A percentile compares a stretch with the other conserved stretches of the same genome.
Conservation (phyloP, 2,329 filamentous ascomycete genomes). For the Trichoderma koningii region DNA sequence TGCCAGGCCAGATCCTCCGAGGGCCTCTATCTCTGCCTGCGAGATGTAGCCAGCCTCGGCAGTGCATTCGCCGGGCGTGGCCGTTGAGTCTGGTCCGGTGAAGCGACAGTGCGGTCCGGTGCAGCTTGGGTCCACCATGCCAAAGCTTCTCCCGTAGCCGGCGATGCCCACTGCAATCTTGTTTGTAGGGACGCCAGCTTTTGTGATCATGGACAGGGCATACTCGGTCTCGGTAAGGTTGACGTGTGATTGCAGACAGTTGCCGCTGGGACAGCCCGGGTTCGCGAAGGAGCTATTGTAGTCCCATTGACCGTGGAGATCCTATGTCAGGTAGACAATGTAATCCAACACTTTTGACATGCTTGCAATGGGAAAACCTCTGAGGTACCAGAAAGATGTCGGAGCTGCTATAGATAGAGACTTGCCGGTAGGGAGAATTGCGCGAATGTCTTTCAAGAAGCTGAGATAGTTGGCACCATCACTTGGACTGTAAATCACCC, state of each 20-base stretch:
- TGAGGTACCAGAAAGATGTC: slow-evolving; percentile 34
- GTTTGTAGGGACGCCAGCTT: slow-evolving; percentile 33
- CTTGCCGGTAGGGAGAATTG: slow-evolving; percentile 37
- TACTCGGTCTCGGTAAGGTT: slow-evolving; percentile 36
- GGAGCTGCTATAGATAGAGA: slow-evolving; percentile 36
- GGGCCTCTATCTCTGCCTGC: too few species aligned
- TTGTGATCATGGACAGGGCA: slow-evolving; percentile 37
- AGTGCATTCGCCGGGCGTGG: too few species aligned
- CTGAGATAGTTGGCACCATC: too few species aligned
- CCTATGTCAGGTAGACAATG: slow-evolving; percentile 41
- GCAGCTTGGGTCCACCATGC: slow-evolving; percentile 35
- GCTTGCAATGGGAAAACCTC: slow-evolving; percentile 35
- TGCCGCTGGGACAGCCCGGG: slow-evolving; percentile 29
- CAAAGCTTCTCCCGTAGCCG: slow-evolving; percentile 37
- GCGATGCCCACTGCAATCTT: slow-evolving; percentile 36
- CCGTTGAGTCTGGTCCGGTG: slow-evolving; percentile 22
- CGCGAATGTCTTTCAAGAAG: too few species aligned
- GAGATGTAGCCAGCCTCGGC: too few species aligned
- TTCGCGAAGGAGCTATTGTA: slow-evolving; percentile 8
- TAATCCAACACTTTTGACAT: slow-evolving; percentile 38
- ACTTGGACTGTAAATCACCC: neutral
- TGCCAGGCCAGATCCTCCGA: too few species aligned
- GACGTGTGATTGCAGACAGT: slow-evolving; percentile 23
- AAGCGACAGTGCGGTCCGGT: slow-evolving; percentile 30
- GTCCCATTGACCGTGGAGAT: slow-evolving; percentile 40